Evolutionary conservation across 192 early-diverging fungal genomes (phyloP), one percentile per base, ranked within the genome.

Genomic region (Coemansia sp.): DNA sequence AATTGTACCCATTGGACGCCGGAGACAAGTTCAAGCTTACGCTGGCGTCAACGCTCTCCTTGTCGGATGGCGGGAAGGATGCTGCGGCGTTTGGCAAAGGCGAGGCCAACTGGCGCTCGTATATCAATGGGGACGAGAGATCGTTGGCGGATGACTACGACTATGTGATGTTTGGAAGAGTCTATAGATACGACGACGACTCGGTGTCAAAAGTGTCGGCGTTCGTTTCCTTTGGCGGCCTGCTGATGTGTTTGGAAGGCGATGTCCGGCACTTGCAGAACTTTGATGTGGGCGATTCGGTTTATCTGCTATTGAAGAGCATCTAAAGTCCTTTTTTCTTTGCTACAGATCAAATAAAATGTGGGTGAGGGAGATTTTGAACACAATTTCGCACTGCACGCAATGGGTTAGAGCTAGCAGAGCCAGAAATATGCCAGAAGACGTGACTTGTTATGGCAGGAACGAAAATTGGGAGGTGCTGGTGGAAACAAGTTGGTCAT

Each of bases 141-240:
- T 88, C 90, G 60, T 75, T 99, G 68, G 94, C 93, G 6, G 96
- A 99, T 58, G 93, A 97, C 39, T 99, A 93, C 77, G 96, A 99
- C 43, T 99, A 99, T 76, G 96, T 99, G 23, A 98, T 97, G 95
- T 94, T 91, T 78, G 97, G 97, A 53, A 94, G 95, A 74, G 92
- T 96, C 21, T 99, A 95, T 85, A 89, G 94, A 76, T 98, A 91
- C 69, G 95, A 98, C 59, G 95, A 99, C 63, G 82, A 86, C 33
- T 85, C 84, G 48, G 85, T 87, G 5, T 75, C 88, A 11, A 90
- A 89, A 77, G 79, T 85, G 21, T 89, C 93, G 48, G 91, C 97
- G 16, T 96, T 92, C 69, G 85, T 91, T 38, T 98, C 94, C 24
- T 96, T 89, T 77, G 97, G 95, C 63, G 97, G 96, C 2, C 79